Evolutionary conservation across 805 yeast species (phyloP).

Genomic region (Metschnikowia baotianmanensis): DNA sequence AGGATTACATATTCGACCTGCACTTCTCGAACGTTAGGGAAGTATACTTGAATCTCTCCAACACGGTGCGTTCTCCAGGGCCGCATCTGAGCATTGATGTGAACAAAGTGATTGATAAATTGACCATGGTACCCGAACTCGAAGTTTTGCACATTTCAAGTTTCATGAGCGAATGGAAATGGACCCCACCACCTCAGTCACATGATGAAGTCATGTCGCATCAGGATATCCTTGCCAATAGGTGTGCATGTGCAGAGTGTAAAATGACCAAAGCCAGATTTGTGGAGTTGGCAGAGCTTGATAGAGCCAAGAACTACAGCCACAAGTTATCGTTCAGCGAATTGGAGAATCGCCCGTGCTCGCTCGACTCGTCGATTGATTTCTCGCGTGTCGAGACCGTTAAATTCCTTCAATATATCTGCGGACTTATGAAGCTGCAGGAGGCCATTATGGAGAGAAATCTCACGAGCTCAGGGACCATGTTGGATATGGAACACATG

Average conservation of each 20-base stretch:
- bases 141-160: slow-evolving; percentile 40
- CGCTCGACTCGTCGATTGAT: slow-evolving; percentile 13
- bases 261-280: slow-evolving; percentile 14
- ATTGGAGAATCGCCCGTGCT: background rate
- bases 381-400: slow-evolving; percentile 15
- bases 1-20: slow-evolving; percentile 22
- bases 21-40: slow-evolving; percentile 27
- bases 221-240: slow-evolving; percentile 21
- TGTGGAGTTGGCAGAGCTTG: slow-evolving; percentile 16
- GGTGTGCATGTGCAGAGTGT: slow-evolving; percentile 32
- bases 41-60: slow-evolving; percentile 33
- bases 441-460: slow-evolving; percentile 18
- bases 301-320: slow-evolving; percentile 18
- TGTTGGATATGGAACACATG: slow-evolving; percentile 20
- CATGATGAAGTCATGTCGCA: slow-evolving; percentile 8
- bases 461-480: slow-evolving; percentile 17
- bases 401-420: slow-evolving; percentile 17
- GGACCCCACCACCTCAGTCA: slow-evolving; percentile 23
- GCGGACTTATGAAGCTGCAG: slow-evolving; percentile 12
- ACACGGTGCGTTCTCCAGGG: slow-evolving; percentile 15
- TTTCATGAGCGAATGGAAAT: slow-evolving; percentile 45
- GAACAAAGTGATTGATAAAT: slow-evolving; percentile 20
- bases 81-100: slow-evolving; percentile 18
- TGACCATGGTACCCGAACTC: slow-evolving; percentile 23
- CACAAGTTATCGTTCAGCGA: slow-evolving; percentile 17